Evolutionary conservation across 495 filamentous ascomycete species (phyloP).

Genomic region (Lepidopterella palustris): DNA sequence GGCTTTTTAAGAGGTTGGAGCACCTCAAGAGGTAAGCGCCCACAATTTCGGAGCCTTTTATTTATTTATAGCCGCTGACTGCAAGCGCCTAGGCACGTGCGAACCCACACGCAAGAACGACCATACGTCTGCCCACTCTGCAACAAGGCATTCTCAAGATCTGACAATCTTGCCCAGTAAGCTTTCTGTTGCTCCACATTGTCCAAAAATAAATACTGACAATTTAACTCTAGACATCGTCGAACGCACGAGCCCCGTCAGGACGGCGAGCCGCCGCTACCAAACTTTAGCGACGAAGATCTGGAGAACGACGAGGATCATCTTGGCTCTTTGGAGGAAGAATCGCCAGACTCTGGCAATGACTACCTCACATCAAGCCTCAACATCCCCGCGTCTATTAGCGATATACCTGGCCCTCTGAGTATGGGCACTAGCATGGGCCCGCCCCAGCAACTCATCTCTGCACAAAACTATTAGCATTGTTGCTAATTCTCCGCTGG

Average conservation of each 20-base stretch:
- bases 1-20: conserved; percentile 97
- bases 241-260: conserved; percentile 82
- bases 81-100: conserved; percentile 72
- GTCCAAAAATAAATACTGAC: conserved; percentile 23
- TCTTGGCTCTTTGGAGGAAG: conserved; percentile 67
- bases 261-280: conserved; percentile 54
- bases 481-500: background rate
- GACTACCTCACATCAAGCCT: conserved; percentile 37
- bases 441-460: conserved; percentile 29
- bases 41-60: conserved; percentile 13
- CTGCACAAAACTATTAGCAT: conserved; percentile 31
- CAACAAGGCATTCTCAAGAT: conserved; percentile 96
- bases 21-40: conserved; percentile 91
- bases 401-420: conserved; percentile 25
- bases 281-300: conserved; percentile 65
- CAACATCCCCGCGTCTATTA: conserved; percentile 19
- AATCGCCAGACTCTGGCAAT: conserved; percentile 57
- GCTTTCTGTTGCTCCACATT: conserved; percentile 33
- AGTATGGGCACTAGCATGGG: conserved; percentile 25
- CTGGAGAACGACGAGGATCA: conserved; percentile 63
- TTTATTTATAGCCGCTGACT: conserved; percentile 47
- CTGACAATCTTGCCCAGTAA: conserved; percentile 98
- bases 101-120: conserved; percentile 98
- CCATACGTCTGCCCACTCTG: conserved; percentile 95
- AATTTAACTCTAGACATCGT: conserved; percentile 61